These are phyloP conservation scores for Coniella lustricola DNA, from an alignment of 2,329 filamentous ascomycete genomes.

Conservation along the genomic window DNA sequence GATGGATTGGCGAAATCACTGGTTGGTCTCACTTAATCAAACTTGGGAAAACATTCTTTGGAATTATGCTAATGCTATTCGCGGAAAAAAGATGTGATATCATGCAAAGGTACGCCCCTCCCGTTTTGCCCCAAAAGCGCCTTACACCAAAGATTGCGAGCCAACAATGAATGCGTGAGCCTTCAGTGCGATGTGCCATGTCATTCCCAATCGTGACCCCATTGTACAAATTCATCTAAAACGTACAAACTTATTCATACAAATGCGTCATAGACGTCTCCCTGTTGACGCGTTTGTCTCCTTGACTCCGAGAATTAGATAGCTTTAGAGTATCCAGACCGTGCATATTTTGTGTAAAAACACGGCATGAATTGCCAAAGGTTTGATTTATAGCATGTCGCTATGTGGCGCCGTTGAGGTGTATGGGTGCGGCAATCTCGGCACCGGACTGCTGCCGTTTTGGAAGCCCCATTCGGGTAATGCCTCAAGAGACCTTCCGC, in stretches of 20 bases:
- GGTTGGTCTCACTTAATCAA: slow-evolving; percentile 31
- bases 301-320: too few species aligned
- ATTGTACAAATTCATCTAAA: not conserved
- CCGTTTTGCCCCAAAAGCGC: not conserved
- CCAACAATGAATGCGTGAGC: not conserved
- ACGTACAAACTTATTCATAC: slow-evolving; percentile 3
- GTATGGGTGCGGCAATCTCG: slow-evolving; percentile 32
- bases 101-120: slow-evolving; percentile 18
- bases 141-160: not conserved
- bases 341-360: too few species aligned
- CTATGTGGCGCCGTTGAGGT: slow-evolving; percentile 25
- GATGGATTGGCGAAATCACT: slow-evolving; percentile 15
- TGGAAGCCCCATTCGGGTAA: slow-evolving; percentile 8
- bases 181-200: too few species aligned
- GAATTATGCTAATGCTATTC: slow-evolving; percentile 24
- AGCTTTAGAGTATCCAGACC: too few species aligned
- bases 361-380: too few species aligned
- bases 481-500: slow-evolving; percentile 36
- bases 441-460: slow-evolving; percentile 31
- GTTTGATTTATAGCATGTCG: slow-evolving; percentile 26
- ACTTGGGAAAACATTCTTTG: slow-evolving; percentile 9
- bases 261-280: too few species aligned
- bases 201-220: too few species aligned
- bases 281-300: too few species aligned
- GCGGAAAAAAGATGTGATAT: slow-evolving; percentile 16